phyloP scores from a whole-genome alignment of 2,329 filamentous ascomycete genomes.

The Pseudocercospora fijiensis region DNA sequence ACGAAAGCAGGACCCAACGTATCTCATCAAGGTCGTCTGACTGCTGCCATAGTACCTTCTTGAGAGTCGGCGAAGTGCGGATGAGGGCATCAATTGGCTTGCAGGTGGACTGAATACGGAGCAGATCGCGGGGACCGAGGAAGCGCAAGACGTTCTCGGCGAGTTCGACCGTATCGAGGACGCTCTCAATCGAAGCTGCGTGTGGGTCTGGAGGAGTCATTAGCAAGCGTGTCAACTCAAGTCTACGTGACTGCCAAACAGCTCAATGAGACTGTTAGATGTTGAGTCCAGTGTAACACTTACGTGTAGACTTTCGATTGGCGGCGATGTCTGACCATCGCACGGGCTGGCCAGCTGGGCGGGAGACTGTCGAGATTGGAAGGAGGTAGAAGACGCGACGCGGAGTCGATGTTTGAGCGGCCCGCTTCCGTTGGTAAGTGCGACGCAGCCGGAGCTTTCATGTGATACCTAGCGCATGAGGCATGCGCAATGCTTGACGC shows the following conservation, averaged over 20 bases:
- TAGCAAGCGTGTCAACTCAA: too few species aligned
- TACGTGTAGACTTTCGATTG: not conserved
- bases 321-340: not conserved
- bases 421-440: not conserved
- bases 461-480: too few species aligned
- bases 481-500: too few species aligned
- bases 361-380: not conserved
- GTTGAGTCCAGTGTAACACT: not conserved
- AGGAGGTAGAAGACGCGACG: not conserved
- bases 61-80: not conserved
- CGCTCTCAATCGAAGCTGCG: not conserved
- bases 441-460: not conserved
- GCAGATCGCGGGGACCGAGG: not conserved
- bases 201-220: not conserved
- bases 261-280: too few species aligned
- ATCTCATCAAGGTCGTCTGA: not conserved
- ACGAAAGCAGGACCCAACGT: not conserved
- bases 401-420: not conserved
- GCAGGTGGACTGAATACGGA: not conserved
- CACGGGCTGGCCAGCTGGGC: not conserved
- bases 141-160: not conserved
- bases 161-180: conserved; percentile 1
- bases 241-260: too few species aligned
- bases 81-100: not conserved
- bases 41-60: not conserved